Percentiles rank a stretch among this genome's conserved stretches.
These are phyloP conservation scores for Phytophthora pseudosyringae DNA, from an alignment of 352 stramenopile genomes.

Conservation along the genomic window DNA sequence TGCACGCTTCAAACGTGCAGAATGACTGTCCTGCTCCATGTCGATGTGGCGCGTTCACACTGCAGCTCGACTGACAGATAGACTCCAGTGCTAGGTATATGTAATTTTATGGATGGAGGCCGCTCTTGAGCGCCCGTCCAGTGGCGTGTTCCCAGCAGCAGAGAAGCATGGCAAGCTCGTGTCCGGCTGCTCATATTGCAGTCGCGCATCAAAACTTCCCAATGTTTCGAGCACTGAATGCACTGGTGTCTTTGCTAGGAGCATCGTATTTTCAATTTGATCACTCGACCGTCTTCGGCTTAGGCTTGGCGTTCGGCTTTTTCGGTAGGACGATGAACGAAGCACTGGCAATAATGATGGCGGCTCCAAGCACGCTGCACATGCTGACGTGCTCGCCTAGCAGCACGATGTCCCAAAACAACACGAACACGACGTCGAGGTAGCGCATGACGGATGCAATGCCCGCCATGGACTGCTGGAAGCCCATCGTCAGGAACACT, in stretches of 20 bases:
- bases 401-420: slow-evolving; percentile 66
- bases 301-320: slow-evolving; percentile 12
- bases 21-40: background rate
- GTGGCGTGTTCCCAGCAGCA: slow-evolving; percentile 5
- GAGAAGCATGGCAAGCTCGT: slow-evolving; percentile 20
- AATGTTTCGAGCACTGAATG: slow-evolving; percentile 9
- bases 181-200: slow-evolving; percentile 8
- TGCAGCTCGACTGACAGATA: slow-evolving; percentile 10
- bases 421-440: slow-evolving; percentile 76
- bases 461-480: slow-evolving; percentile 78
- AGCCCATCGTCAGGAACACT: slow-evolving; percentile 72
- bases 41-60: background rate
- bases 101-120: slow-evolving; percentile 36
- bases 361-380: slow-evolving; percentile 62
- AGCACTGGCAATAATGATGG: slow-evolving; percentile 63
- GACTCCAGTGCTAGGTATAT: slow-evolving; percentile 25
- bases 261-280: background rate
- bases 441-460: slow-evolving; percentile 83
- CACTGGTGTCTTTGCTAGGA: slow-evolving; percentile 19
- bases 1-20: slow-evolving; percentile 31
- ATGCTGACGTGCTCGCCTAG: slow-evolving; percentile 61
- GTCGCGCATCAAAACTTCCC: slow-evolving; percentile 23
- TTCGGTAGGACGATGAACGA: slow-evolving; percentile 60
- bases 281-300: slow-evolving; percentile 28
- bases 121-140: background rate